Conservation (phyloP, 2,329 filamentous ascomycete genomes). For the Verruconis gallopava region DNA sequence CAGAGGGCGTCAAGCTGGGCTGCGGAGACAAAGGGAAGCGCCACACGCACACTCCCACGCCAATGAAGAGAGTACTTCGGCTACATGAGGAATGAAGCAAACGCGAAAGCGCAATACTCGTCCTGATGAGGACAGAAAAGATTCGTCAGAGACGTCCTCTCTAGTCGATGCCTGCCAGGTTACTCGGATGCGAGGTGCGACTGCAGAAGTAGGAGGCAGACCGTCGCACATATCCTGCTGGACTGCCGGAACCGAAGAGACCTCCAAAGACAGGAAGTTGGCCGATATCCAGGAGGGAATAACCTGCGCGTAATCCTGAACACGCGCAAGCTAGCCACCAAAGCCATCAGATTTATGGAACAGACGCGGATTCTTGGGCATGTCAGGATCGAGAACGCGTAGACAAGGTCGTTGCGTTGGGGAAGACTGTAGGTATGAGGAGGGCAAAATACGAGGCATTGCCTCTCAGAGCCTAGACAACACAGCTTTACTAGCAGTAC, state of each 20-base stretch:
- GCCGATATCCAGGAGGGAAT: constrained; percentile 12
- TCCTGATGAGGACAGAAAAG: constrained; percentile 18
- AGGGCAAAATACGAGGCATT: constrained; percentile 1
- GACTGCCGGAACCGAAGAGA: constrained; percentile 20
- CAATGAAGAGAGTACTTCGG: constrained; percentile 10
- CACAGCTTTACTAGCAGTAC: neutral
- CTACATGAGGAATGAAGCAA: constrained; percentile 11
- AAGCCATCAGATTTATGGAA: too few species aligned
- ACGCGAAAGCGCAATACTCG: constrained; percentile 18
- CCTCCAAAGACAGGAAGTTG: constrained; percentile 13
- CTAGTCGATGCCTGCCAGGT: constrained; percentile 20
- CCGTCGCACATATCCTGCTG: constrained; percentile 20
- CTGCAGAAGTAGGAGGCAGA: constrained; percentile 15
- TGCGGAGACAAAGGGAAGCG: constrained; percentile 14
- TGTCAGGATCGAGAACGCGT: neutral
- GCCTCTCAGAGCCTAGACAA: constrained; percentile 1
- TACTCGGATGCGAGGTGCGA: constrained; percentile 18
- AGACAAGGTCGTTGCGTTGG: neutral
- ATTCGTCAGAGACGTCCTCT: constrained; percentile 19
- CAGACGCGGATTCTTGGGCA: neutral
- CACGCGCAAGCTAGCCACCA: too few species aligned
- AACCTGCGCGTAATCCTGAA: constrained; percentile 13
- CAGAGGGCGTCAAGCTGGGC: constrained; percentile 15
- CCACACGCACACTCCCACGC: constrained; percentile 15
- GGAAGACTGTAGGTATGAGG: constrained; percentile 3